These are phyloP conservation scores for Daldinia bambusicola DNA, from an alignment of 495 filamentous ascomycete genomes.

Conservation along the genomic window DNA sequence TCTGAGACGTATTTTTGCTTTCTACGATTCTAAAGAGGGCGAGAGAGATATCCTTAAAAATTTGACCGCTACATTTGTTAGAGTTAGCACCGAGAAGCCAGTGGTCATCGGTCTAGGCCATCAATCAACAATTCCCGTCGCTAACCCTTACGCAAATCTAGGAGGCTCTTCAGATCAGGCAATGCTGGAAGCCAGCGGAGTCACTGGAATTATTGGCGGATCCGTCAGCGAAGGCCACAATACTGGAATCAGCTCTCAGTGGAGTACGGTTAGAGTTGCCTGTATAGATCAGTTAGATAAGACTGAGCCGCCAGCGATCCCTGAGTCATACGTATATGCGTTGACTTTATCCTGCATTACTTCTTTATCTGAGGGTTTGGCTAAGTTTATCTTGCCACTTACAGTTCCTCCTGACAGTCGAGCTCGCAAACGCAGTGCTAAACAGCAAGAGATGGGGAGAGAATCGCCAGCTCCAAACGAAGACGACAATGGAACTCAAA, in stretches of 20 bases:
- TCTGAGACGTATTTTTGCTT: constrained; percentile 79
- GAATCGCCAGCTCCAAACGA: constrained; percentile 54
- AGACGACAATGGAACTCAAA: constrained; percentile 38
- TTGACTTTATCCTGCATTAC: constrained; percentile 89
- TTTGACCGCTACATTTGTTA: constrained; percentile 83
- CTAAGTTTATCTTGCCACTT: constrained; percentile 89
- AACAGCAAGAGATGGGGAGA: constrained; percentile 54
- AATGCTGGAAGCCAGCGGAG: constrained; percentile 84
- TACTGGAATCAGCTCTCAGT: constrained; percentile 85
- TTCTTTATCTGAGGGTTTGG: constrained; percentile 87
- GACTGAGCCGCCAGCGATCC: constrained; percentile 79
- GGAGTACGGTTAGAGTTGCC: constrained; percentile 87
- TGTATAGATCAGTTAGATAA: constrained; percentile 97
- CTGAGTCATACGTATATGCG: constrained; percentile 93
- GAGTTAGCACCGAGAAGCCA: constrained; percentile 90
- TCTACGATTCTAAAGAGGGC: constrained; percentile 78
- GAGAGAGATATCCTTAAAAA: constrained; percentile 82
- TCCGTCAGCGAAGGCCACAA: constrained; percentile 73
- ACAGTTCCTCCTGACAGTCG: constrained; percentile 75
- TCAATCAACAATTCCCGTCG: constrained; percentile 80
- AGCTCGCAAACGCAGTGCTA: constrained; percentile 59
- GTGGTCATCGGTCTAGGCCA: constrained; percentile 84
- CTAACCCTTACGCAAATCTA: constrained; percentile 52
- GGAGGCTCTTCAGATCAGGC: constrained; percentile 75
- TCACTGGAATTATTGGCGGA: constrained; percentile 86